These are phyloP conservation scores for Penicillium sp. DNA, from an alignment of 2,329 filamentous ascomycete species.

Conservation along the genomic window DNA sequence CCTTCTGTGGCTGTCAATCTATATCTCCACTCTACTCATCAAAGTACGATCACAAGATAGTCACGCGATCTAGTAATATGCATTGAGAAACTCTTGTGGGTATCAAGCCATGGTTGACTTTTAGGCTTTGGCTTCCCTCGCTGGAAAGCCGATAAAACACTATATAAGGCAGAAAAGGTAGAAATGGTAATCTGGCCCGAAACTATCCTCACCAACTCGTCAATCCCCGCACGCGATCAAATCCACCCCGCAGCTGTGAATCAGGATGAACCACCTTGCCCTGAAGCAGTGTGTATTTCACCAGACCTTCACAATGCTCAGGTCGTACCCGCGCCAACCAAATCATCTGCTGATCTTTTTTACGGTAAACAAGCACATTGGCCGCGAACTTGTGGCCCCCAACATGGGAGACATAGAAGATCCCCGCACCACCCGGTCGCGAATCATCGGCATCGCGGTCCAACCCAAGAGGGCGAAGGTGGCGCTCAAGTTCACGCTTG, in stretches of 20 bases:
- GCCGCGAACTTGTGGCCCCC: constrained; percentile 93
- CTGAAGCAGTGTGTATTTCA: constrained; percentile 79
- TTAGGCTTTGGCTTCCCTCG: background rate
- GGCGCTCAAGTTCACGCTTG: constrained; percentile 76
- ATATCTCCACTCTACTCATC: no score
- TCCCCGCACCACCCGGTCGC: constrained; percentile 78
- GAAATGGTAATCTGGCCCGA: background rate
- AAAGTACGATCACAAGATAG: no score
- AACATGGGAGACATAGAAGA: constrained; percentile 90
- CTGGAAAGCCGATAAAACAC: background rate
- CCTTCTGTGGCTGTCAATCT: no score
- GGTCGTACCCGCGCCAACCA: constrained; percentile 86
- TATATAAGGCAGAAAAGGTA: background rate
- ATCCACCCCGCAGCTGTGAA: constrained; percentile 77
- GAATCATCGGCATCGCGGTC: constrained; percentile 80
- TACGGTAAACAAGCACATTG: constrained; percentile 84
- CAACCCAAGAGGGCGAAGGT: constrained; percentile 74
- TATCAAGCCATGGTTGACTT: no score
- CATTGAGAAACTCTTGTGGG: no score
- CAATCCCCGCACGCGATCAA: constrained; percentile 71
- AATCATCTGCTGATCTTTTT: constrained; percentile 53
- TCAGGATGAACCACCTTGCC: constrained; percentile 89
- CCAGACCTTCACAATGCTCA: constrained; percentile 84
- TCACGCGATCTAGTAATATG: no score
- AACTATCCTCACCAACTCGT: constrained; percentile 56